Evolutionary conservation across 805 yeast genomes (phyloP).

Genomic region (Alloascoidea africana): DNA sequence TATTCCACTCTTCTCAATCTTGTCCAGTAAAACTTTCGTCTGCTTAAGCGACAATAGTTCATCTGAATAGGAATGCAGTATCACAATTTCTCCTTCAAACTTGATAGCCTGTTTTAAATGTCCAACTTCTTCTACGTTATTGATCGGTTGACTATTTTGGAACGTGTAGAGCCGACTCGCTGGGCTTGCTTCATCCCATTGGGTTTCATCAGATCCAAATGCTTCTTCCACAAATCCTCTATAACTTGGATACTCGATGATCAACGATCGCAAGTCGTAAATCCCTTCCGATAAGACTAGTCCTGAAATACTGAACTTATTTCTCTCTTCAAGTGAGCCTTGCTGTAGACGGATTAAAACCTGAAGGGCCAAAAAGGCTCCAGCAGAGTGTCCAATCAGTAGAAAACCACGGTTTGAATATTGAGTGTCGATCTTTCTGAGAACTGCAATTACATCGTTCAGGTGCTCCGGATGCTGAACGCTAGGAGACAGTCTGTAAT

Average conservation of each 20-base stretch:
- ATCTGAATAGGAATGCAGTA: conserved; percentile 52
- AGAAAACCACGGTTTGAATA: conserved; percentile 15
- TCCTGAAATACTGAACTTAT: conserved; percentile 4
- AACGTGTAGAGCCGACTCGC: conserved; percentile 5
- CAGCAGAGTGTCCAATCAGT: conserved; percentile 68
- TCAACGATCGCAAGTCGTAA: conserved; percentile 32
- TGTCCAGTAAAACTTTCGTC: conserved; percentile 21
- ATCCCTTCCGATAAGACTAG: conserved; percentile 53
- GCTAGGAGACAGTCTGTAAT: conserved; percentile 55
- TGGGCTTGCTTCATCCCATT: conserved; percentile 13
- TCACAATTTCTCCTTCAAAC: conserved; percentile 12
- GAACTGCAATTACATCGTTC: conserved; percentile 33
- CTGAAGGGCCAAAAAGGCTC: conserved; percentile 54
- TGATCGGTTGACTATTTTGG: too few relatives aligned
- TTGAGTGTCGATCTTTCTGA: conserved; percentile 15
- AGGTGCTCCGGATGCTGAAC: conserved; percentile 47
- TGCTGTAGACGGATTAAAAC: conserved; percentile 12
- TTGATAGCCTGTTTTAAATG: background rate
- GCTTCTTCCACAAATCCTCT: conserved; percentile 42
- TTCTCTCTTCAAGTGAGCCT: conserved; percentile 8
- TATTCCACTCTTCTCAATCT: conserved; percentile 15
- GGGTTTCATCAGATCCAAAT: conserved; percentile 21
- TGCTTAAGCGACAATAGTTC: conserved; percentile 46
- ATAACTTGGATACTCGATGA: conserved; percentile 50
- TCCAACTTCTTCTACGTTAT: conserved; percentile 2